Evolutionary conservation across 345 rosid species (phyloP), one percentile per base, ranked within the genome.

Genomic region (Moringa oleifera): DNA sequence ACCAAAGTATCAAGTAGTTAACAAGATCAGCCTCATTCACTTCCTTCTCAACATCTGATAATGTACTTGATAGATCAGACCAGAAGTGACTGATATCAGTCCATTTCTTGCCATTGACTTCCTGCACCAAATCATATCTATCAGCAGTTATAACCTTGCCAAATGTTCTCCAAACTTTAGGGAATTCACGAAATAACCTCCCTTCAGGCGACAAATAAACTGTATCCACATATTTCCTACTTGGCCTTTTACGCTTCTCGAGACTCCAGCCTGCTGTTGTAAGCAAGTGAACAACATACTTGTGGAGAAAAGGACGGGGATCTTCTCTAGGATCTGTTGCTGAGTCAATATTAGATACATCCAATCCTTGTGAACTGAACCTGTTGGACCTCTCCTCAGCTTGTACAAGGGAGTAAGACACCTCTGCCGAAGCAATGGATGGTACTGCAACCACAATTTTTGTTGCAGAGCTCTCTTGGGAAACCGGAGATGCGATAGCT

Each of bases 231-330:
- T 73, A 72, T 64, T 73, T 82, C 77, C 85, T 80, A 51, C 91
- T 45, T 47, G 85, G 70, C 67, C 89, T 80, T 66, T 70, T 71
- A 54, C 73, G 84, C 75, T 55, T 87, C 71, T 76, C 90, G 55
- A 89, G 57, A 55, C 56, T 62, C 98, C 98, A 93, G 59, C 90
- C 90, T 7, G 84, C 81, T 18, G 76, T 67, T 51, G 53, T 64
- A 56, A 93, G 84, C 61, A 93, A 61, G 66, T 69, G 65, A 68
- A 73, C 49, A 52, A 77, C 75, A 75, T 75, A 81, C 53, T 70
- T 74, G 55, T 84, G 85, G 71, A 93, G 90, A 78, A 87, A 77
- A 55, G 80, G 75, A 63, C 96, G 93, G 19, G 89, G 85, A 69
- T 93, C 94, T 69, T 75, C 75, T 68, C 75, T 75, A 55, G 81